A percentile compares a stretch with the other conserved stretches of the same genome.
Conservation (phyloP, 306 rosid species). For the Cucumis sativus region Cucumber_9930_V3 NC_026657.2:6823001-6823500, state of each 20-base stretch:
- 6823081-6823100: not conserved
- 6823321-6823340: not conserved
- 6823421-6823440: not conserved
- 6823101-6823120: not conserved
- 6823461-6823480: no score
- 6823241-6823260: not conserved
- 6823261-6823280: not conserved
- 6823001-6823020: no score
- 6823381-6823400: not conserved
- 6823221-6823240: no score
- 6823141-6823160: not conserved
- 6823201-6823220: not conserved
- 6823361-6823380: no score
- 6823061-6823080: not conserved
- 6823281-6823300: not conserved
- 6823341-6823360: not conserved
- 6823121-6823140: not conserved
- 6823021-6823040: not conserved
- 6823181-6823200: not conserved
- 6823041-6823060: not conserved
- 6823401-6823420: no score
- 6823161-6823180: not conserved
- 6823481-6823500: no score
- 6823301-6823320: not conserved
- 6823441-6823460: not conserved